Evolutionary conservation across 2,329 filamentous ascomycete species (phyloP).

Genomic region (Helotiales sp.): DNA sequence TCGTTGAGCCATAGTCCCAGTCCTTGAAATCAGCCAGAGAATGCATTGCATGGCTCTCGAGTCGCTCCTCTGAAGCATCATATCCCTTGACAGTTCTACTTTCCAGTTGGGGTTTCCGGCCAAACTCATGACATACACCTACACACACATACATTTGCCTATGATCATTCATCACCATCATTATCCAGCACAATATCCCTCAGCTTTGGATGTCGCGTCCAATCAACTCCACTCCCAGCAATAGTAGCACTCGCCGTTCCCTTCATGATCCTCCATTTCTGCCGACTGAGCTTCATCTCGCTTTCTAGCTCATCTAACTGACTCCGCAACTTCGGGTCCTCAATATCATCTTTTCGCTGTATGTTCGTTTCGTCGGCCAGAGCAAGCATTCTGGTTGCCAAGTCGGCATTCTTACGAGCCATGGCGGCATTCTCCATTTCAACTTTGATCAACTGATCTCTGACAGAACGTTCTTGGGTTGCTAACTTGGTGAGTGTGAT

Average conservation of each 20-base stretch:
- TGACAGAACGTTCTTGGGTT: conserved; percentile 55
- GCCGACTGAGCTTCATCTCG: conserved; percentile 65
- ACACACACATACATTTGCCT: too few species aligned
- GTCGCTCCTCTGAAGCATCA: not conserved
- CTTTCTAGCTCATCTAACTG: conserved; percentile 63
- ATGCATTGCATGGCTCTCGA: not conserved
- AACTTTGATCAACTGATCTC: conserved; percentile 58
- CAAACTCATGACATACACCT: not conserved
- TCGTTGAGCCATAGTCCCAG: not conserved
- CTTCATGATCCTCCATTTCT: conserved; percentile 77
- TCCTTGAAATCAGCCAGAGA: too few species aligned
- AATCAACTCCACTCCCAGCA: conserved; percentile 82
- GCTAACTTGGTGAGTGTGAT: conserved; percentile 65
- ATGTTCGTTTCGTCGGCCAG: conserved; percentile 62
- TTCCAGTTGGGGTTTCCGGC: not conserved
- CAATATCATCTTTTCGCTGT: conserved; percentile 58
- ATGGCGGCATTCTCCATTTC: conserved; percentile 63
- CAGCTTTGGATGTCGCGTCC: conserved; percentile 72
- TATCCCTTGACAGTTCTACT: not conserved
- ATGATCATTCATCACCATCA: conserved; percentile 46
- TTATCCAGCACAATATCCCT: conserved; percentile 74
- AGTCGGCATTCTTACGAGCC: conserved; percentile 63
- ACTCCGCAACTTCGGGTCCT: conserved; percentile 56
- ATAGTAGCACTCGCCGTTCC: conserved; percentile 78
- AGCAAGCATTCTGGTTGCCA: conserved; percentile 66